These are phyloP conservation scores for Allantophomopsis lycopodina DNA, from an alignment of 2,329 filamentous ascomycete genomes.

Conservation along the genomic window DNA sequence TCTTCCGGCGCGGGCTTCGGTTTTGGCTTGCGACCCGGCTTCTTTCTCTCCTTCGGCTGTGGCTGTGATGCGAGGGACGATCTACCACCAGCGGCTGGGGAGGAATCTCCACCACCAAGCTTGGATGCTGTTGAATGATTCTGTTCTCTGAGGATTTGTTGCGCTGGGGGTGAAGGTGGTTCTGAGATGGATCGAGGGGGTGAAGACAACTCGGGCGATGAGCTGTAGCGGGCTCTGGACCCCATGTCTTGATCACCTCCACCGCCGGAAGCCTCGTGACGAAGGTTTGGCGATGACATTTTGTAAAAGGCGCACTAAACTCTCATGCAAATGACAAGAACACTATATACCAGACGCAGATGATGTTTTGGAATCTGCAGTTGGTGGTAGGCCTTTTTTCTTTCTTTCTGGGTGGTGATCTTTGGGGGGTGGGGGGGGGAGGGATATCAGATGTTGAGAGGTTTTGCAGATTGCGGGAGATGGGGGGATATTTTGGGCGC, in stretches of 20 bases:
- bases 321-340: no score
- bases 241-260: not conserved
- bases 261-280: not conserved
- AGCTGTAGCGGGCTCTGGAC: constrained; percentile 4
- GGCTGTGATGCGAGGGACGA: not conserved
- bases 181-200: constrained; percentile 36
- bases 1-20: constrained; percentile 28
- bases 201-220: constrained; percentile 34
- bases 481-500: no score
- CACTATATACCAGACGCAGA: no score
- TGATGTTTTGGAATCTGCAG: no score
- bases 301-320: no score
- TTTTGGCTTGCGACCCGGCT: constrained; percentile 52
- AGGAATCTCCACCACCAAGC: not conserved
- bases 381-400: no score
- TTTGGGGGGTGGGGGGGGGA: no score
- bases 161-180: constrained; percentile 27
- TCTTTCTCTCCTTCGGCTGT: constrained; percentile 28
- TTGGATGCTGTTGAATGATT: not conserved
- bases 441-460: no score
- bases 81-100: not conserved
- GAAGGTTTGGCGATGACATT: not conserved
- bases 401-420: no score
- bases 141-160: constrained; percentile 10
- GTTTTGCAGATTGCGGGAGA: no score